A percentile compares a stretch with the other conserved stretches of the same genome.
Conservation (phyloP, 164 flowering plant genomes). For the Aristolochia fimbriata region DNA sequence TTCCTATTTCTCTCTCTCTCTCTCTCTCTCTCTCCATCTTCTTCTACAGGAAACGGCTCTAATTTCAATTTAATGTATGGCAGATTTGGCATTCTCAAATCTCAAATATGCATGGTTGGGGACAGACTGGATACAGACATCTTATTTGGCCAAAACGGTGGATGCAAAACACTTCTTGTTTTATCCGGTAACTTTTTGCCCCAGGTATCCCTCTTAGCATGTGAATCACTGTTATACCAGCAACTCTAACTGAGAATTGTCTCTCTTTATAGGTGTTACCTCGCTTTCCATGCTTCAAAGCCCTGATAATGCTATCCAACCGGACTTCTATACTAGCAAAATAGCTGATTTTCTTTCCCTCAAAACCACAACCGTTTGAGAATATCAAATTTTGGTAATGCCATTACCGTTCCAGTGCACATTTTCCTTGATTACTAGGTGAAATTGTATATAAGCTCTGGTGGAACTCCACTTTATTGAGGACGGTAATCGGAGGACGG, state of each 20-base stretch:
- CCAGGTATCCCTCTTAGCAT: neutral
- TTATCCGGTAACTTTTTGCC: constrained; percentile 56
- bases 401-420: neutral
- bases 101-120: constrained; percentile 99
- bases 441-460: too few relatives aligned
- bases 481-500: too few relatives aligned
- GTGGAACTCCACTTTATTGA: too few relatives aligned
- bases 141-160: constrained; percentile 95
- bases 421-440: too few relatives aligned
- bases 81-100: constrained; percentile 84
- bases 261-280: constrained; percentile 60
- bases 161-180: constrained; percentile 98
- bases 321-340: constrained; percentile 91
- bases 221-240: neutral
- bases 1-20: too few relatives aligned
- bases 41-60: constrained; percentile 1
- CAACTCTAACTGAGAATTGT: neutral
- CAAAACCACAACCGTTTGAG: constrained; percentile 61
- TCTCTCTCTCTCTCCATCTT: too few relatives aligned
- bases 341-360: constrained; percentile 83
- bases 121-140: constrained; percentile 97
- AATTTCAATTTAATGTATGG: constrained; percentile 7
- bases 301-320: constrained; percentile 73
- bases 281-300: constrained; percentile 65
- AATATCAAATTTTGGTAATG: neutral